Conservation (phyloP, 305 asterid genomes). For the Fraxinus ornus region DNA sequence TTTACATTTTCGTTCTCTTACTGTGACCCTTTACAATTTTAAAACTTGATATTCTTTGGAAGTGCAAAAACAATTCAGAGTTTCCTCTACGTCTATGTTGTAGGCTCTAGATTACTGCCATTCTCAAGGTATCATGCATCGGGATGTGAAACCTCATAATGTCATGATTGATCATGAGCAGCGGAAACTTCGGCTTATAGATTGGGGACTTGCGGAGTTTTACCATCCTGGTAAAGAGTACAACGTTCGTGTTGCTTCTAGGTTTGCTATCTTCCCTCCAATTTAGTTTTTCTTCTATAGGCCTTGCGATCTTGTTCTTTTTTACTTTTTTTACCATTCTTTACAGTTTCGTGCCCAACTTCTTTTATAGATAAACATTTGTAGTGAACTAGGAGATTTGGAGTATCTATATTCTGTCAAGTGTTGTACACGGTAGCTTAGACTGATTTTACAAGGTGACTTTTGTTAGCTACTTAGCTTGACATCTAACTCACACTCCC, state of each 20-base stretch:
- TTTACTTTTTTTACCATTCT: background rate
- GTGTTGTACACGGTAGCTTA: background rate
- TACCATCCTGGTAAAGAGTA: slow-evolving; percentile 91
- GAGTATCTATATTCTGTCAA: background rate
- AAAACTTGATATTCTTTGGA: slow-evolving; percentile 1
- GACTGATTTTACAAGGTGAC: background rate
- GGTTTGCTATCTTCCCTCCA: slow-evolving; percentile 47
- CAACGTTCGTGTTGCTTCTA: slow-evolving; percentile 88
- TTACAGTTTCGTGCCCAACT: background rate
- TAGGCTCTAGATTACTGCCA: slow-evolving; percentile 89
- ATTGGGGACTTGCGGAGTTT: slow-evolving; percentile 94
- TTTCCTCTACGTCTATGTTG: slow-evolving; percentile 20
- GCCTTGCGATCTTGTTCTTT: background rate
- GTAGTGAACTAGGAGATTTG: background rate
- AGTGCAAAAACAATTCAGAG: slow-evolving; percentile 11
- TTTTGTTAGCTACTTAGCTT: background rate
- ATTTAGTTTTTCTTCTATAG: background rate
- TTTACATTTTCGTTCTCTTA: background rate
- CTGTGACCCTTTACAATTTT: background rate
- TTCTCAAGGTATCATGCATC: slow-evolving; percentile 95
- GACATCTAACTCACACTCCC: background rate
- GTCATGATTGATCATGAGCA: slow-evolving; percentile 93
- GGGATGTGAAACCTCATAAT: slow-evolving; percentile 93
- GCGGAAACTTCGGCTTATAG: slow-evolving; percentile 82
- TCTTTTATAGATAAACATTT: background rate